Base-by-base conservation (phyloP, 1,139 yeast genomes). In the Tardiomyces digboiensis region DNA sequence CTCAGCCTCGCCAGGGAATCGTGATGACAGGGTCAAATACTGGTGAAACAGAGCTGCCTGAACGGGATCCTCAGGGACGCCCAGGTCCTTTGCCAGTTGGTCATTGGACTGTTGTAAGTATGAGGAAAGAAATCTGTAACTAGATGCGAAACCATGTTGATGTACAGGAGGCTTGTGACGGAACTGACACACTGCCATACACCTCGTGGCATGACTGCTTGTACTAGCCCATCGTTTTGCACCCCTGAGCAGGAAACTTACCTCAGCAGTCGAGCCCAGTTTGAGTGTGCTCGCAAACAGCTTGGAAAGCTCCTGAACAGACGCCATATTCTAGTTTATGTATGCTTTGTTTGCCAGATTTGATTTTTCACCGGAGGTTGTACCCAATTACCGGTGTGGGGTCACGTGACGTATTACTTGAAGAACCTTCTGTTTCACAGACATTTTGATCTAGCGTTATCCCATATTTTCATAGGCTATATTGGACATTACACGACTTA, bases 31-130 rank as follows among this genome's bases (percentile, higher is more conserved):
- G 10, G 94, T 80, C 50, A 74, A 72, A 82, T 91, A 86, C 68
- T 89, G 97, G 38, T 86, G 74, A 52, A 77, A 74, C 54, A 82
- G 73, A n/a, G 96, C 96, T 54, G 73, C 70, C 67, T 77, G 79
- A 41, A 61, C 60, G 19, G 54, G 46, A 39, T 61, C 58, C 20
- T 51, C 49, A 36, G 48, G 42, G 21, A 50, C 46, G 36, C 44
- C 46, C 19, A 55, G 45, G 36, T 52, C 43, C 29, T 52, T 42
- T 29, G 49, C 46, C 19, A 58, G 46, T 2, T 49, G 43, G 16
- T 54, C 52, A 41, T 60, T 59, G 40, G 50, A 33, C 20, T 37
- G 40, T 26, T 26, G 33, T 26, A 26, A 26, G 33, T 26, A 26
- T 8, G 33, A 26, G 5, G 33, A 26, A 26, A 26, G 12, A 5